Evolutionary conservation across 2,329 filamentous ascomycete genomes (phyloP).

Genomic region (Zymoseptoria pseudotritici): DNA sequence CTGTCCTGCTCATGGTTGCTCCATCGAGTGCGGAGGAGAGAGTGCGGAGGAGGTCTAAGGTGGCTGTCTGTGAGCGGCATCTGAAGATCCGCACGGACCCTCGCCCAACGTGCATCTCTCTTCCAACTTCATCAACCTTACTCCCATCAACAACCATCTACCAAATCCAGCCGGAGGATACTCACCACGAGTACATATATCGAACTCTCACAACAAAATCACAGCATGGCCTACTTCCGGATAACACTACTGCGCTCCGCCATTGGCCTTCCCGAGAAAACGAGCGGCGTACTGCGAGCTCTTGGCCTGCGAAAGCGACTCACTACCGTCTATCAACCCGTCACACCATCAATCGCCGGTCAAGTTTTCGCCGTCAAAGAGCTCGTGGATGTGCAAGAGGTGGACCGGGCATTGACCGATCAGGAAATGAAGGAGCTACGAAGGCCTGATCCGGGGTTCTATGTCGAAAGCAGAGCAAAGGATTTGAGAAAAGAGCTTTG

Average conservation of each 20-base stretch:
- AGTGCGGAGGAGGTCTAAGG: not conserved
- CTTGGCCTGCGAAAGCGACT: constrained; percentile 79
- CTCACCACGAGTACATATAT: constrained; percentile 2
- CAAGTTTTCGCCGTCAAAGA: constrained; percentile 95
- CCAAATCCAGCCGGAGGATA: not conserved
- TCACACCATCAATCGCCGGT: constrained; percentile 71
- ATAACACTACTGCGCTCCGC: constrained; percentile 84
- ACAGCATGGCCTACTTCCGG: constrained; percentile 64
- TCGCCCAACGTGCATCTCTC: not conserved
- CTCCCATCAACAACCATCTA: not conserved
- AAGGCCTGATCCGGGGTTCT: constrained; percentile 73
- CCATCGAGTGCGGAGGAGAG: not conserved
- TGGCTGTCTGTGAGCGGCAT: not conserved
- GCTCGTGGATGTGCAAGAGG: constrained; percentile 74
- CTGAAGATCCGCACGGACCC: not conserved
- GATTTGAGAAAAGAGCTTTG: constrained; percentile 6
- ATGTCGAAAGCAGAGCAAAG: constrained; percentile 54
- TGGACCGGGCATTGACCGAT: constrained; percentile 56
- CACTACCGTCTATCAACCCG: constrained; percentile 83
- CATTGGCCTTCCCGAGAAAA: constrained; percentile 74
- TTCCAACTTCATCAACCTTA: not conserved
- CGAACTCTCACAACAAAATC: constrained; percentile 38
- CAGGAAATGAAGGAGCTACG: constrained; percentile 63
- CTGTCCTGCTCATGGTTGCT: not conserved
- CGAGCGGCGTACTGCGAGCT: constrained; percentile 71